Conservation (phyloP, 768 basidiomycete species). For the Chiua virens region DNA sequence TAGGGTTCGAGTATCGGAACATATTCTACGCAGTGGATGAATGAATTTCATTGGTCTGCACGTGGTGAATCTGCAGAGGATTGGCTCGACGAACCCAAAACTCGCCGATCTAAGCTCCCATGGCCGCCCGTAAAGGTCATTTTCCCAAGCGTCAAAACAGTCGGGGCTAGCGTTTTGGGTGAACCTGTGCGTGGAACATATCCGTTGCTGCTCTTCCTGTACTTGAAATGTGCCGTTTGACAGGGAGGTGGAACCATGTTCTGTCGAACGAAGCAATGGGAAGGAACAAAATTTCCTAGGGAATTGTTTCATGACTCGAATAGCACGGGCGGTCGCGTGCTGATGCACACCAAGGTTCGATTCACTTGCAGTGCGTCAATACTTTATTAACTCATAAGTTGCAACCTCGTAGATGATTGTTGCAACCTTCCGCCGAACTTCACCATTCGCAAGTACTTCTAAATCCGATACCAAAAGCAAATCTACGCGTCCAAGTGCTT, state of each 20-base stretch:
- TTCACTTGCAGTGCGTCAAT: not conserved
- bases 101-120: conserved; percentile 55
- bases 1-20: conserved; percentile 85
- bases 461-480: not conserved
- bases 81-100: conserved; percentile 64
- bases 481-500: conserved; percentile 11
- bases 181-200: conserved; percentile 48
- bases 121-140: conserved; percentile 67
- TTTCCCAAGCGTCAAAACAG: conserved; percentile 73
- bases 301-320: conserved; percentile 75
- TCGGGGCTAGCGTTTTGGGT: conserved; percentile 61
- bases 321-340: conserved; percentile 73
- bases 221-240: not conserved
- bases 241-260: conserved; percentile 90
- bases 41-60: conserved; percentile 79
- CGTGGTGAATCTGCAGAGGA: conserved; percentile 70
- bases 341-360: conserved; percentile 92
- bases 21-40: conserved; percentile 82
- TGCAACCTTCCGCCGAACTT: conserved; percentile 43
- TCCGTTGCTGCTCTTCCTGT: not conserved
- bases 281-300: conserved; percentile 65
- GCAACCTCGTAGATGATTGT: conserved; percentile 68
- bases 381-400: not conserved
- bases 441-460: conserved; percentile 16
- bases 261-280: conserved; percentile 73